phyloP scores from a whole-genome alignment of 2,329 filamentous ascomycete species.

The Fusarium drepaniforme region DNA sequence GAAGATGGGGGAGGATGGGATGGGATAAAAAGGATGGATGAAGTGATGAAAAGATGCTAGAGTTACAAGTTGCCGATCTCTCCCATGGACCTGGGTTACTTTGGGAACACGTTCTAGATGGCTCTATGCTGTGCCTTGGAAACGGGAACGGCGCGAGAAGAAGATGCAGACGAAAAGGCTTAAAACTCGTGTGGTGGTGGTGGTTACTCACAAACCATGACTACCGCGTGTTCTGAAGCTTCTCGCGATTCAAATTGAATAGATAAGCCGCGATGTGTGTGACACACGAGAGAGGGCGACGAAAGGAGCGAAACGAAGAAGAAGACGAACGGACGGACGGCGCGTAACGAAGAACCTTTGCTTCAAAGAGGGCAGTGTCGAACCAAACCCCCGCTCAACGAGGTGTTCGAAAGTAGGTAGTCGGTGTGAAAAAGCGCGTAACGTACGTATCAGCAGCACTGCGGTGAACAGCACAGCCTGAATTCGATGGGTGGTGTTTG shows the following conservation, averaged over 20 bases:
- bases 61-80: neutral
- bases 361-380: neutral
- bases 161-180: slow-evolving; percentile 11
- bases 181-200: slow-evolving; percentile 1
- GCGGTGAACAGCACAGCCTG: neutral
- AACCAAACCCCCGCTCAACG: slow-evolving; percentile 8
- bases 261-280: slow-evolving; percentile 7
- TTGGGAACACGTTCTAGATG: neutral
- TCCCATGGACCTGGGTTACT: neutral
- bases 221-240: neutral
- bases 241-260: slow-evolving; percentile 6
- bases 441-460: neutral
- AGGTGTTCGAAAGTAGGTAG: no score
- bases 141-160: neutral
- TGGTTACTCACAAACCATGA: slow-evolving; percentile 37
- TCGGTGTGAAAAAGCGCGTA: neutral
- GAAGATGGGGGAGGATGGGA: neutral
- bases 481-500: neutral
- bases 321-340: neutral
- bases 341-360: neutral
- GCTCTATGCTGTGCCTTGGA: neutral
- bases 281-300: neutral
- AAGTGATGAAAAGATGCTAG: neutral
- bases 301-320: neutral
- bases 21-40: slow-evolving; percentile 6